A percentile compares a stretch with the other conserved stretches of the same genome.
Conservation (phyloP, 2,329 filamentous ascomycete genomes). For the Penicillium oxalicum region DNA sequence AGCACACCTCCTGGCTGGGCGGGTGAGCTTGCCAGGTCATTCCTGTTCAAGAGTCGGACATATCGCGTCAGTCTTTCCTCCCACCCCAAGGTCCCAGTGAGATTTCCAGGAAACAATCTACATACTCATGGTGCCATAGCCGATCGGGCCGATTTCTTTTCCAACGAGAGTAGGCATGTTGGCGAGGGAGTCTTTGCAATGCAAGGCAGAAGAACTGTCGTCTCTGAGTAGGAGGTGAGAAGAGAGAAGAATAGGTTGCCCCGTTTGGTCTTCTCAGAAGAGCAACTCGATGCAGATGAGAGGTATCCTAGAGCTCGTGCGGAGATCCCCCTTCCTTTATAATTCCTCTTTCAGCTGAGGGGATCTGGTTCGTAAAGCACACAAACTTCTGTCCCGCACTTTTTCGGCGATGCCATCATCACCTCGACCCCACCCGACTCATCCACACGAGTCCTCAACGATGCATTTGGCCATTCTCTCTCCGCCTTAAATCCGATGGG, state of each 20-base stretch:
- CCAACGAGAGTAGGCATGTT: conserved; percentile 29
- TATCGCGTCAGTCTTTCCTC: background rate
- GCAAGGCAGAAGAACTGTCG: background rate
- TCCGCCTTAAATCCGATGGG: too few relatives aligned
- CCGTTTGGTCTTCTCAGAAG: too few relatives aligned
- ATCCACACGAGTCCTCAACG: too few relatives aligned
- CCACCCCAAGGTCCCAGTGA: background rate
- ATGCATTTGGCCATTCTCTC: too few relatives aligned
- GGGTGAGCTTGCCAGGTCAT: conserved; percentile 30
- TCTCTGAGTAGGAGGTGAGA: background rate
- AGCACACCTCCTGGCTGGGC: conserved; percentile 29
- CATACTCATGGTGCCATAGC: conserved; percentile 53
- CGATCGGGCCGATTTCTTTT: conserved; percentile 43
- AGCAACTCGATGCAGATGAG: too few relatives aligned
- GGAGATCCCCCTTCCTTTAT: too few relatives aligned
- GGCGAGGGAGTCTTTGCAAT: background rate
- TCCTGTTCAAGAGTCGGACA: conserved; percentile 18
- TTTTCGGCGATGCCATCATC: background rate
- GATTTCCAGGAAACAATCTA: background rate
- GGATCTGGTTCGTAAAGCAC: too few relatives aligned
- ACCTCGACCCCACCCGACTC: too few relatives aligned
- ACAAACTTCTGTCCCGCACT: background rate
- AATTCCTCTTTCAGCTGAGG: too few relatives aligned
- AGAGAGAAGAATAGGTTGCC: background rate
- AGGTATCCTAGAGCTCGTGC: too few relatives aligned